Percentiles rank a stretch among this genome's conserved stretches.
phyloP scores from a whole-genome alignment of 2,329 filamentous ascomycete species.

The Aphanoascus verrucosus region DNA sequence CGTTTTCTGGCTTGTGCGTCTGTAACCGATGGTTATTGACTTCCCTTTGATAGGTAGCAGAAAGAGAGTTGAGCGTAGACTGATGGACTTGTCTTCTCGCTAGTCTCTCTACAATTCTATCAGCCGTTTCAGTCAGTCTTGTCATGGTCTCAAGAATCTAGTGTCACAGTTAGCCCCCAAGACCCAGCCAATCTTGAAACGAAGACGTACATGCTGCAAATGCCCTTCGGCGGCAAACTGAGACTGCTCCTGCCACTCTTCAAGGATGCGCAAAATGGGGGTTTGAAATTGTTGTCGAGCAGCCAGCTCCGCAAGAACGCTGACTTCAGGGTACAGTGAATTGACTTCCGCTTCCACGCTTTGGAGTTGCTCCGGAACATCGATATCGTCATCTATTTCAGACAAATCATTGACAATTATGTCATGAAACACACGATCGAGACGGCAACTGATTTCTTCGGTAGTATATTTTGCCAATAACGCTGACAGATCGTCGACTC shows the following conservation, averaged over 20 bases:
- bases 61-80: constrained; percentile 26
- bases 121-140: constrained; percentile 27
- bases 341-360: constrained; percentile 30
- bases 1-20: neutral
- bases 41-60: constrained; percentile 11
- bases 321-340: constrained; percentile 33
- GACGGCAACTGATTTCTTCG: constrained; percentile 31
- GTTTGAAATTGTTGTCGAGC: constrained; percentile 35
- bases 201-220: constrained; percentile 26
- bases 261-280: constrained; percentile 29
- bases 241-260: constrained; percentile 24
- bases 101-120: constrained; percentile 23
- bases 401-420: neutral
- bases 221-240: constrained; percentile 25
- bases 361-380: constrained; percentile 17
- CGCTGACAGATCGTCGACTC: constrained; percentile 22
- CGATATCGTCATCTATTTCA: neutral
- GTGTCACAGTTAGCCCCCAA: neutral
- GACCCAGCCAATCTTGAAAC: neutral
- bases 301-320: constrained; percentile 33
- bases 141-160: constrained; percentile 18
- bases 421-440: constrained; percentile 34
- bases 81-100: constrained; percentile 28
- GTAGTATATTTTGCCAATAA: constrained; percentile 26
- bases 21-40: neutral